Evolutionary conservation across 768 basidiomycete genomes (phyloP).

Genomic region (Tricholoma bakamatsutake): DNA sequence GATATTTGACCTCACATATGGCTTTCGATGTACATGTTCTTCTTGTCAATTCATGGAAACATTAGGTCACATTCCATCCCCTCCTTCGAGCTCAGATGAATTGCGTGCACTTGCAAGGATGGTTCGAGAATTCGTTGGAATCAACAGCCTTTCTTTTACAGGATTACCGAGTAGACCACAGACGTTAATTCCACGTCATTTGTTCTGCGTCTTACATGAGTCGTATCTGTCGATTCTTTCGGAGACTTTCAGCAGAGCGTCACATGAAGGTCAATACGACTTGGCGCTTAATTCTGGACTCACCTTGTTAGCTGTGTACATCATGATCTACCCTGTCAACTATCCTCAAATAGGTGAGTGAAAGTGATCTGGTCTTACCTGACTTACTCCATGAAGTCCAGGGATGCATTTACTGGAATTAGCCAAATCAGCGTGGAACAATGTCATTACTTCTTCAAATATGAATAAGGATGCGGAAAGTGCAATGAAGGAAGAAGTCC

Average conservation of each 20-base stretch:
- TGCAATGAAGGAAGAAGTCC: conserved; percentile 23
- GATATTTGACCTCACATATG: conserved; percentile 57
- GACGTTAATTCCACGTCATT: conserved; percentile 31
- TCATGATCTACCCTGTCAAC: conserved; percentile 64
- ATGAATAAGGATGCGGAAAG: conserved; percentile 12
- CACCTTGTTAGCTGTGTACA: conserved; percentile 59
- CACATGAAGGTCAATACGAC: conserved; percentile 57
- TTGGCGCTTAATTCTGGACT: conserved; percentile 49
- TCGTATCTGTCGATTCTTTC: conserved; percentile 52
- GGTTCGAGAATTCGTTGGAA: conserved; percentile 35
- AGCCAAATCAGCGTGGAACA: conserved; percentile 77
- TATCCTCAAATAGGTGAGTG: conserved; percentile 77
- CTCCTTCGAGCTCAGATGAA: conserved; percentile 29
- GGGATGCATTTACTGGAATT: conserved; percentile 74
- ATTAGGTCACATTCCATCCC: conserved; percentile 31
- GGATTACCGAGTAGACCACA: conserved; percentile 25
- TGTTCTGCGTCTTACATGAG: conserved; percentile 47
- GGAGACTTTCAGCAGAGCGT: conserved; percentile 59
- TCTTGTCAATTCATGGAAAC: conserved; percentile 45
- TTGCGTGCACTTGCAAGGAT: conserved; percentile 22
- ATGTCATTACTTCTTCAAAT: conserved; percentile 30
- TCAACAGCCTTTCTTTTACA: conserved; percentile 18
- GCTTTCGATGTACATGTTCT: conserved; percentile 57
- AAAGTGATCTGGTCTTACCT: not conserved
- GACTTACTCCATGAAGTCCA: conserved; percentile 21